phyloP scores from a whole-genome alignment of 176 grass and related monocot species.

The Triticum urartu region DNA sequence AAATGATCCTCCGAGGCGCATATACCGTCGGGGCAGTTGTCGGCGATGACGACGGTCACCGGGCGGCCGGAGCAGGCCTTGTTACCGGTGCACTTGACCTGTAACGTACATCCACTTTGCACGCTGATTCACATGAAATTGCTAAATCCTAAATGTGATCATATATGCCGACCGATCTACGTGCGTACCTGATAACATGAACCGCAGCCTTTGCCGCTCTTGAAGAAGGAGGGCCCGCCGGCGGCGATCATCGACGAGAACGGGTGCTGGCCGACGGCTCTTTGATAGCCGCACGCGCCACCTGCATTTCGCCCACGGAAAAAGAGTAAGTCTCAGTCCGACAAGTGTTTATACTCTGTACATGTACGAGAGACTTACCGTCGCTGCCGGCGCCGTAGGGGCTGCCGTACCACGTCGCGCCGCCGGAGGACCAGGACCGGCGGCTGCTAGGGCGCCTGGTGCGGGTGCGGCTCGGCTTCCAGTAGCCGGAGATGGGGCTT shows the following conservation, averaged over 20 bases:
- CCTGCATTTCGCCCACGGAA: constrained; percentile 22
- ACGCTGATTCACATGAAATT: not conserved
- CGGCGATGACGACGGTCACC: constrained; percentile 71
- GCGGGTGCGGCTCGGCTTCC: not conserved
- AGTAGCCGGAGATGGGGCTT: constrained; percentile 8
- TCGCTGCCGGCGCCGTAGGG: constrained; percentile 67
- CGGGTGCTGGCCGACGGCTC: constrained; percentile 46
- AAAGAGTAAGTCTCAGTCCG: not conserved
- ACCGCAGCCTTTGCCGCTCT: constrained; percentile 72
- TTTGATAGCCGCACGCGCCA: constrained; percentile 69
- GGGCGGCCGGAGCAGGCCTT: constrained; percentile 57
- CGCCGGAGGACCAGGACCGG: constrained; percentile 47
- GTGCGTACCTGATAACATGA: constrained; percentile 75
- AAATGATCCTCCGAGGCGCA: constrained; percentile 57
- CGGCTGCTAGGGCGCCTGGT: not conserved
- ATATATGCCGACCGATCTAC: not conserved
- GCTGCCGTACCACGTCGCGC: constrained; percentile 87
- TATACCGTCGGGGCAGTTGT: constrained; percentile 50
- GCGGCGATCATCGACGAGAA: constrained; percentile 65
- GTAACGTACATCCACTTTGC: not conserved
- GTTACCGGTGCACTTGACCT: constrained; percentile 65
- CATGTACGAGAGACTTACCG: constrained; percentile 26
- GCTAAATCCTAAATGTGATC: not conserved
- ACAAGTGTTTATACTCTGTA: not conserved
- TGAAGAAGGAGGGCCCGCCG: constrained; percentile 63